Evolutionary conservation across 2,329 filamentous ascomycete genomes (phyloP).

Genomic region (Domatiomyces catenatus): DNA sequence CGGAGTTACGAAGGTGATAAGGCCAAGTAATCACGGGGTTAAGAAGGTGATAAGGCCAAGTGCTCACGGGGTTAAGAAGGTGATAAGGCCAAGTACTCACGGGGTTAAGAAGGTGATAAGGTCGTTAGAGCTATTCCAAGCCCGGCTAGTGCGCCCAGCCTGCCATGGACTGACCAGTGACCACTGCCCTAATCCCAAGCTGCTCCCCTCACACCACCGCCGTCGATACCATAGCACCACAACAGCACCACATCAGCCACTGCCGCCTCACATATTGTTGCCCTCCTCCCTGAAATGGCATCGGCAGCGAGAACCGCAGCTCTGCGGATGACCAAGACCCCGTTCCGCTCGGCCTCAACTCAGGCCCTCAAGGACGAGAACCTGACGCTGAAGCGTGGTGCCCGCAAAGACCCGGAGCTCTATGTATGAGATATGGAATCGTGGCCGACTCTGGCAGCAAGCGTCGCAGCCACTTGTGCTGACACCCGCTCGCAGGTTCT

Average conservation of each 20-base stretch:
- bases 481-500: constrained; percentile 52
- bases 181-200: too few species aligned
- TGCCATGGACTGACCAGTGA: too few species aligned
- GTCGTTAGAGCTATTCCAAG: too few species aligned
- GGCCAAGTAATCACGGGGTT: too few species aligned
- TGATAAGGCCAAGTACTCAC: too few species aligned
- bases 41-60: too few species aligned
- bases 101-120: too few species aligned
- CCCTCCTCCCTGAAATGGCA: constrained; percentile 3
- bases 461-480: not conserved
- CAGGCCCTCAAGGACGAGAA: constrained; percentile 32
- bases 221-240: too few species aligned
- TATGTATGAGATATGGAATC: constrained; percentile 39
- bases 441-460: not conserved
- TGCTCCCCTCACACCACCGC: too few species aligned
- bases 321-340: not conserved
- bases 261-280: not conserved
- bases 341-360: constrained; percentile 2
- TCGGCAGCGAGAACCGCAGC: constrained; percentile 2
- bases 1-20: too few species aligned
- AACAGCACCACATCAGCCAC: not conserved
- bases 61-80: too few species aligned
- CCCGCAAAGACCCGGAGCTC: constrained; percentile 58
- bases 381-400: constrained; percentile 42
- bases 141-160: too few species aligned